Conservation (phyloP, 2,329 filamentous ascomycete genomes). For the Talaromyces sp. region DNA sequence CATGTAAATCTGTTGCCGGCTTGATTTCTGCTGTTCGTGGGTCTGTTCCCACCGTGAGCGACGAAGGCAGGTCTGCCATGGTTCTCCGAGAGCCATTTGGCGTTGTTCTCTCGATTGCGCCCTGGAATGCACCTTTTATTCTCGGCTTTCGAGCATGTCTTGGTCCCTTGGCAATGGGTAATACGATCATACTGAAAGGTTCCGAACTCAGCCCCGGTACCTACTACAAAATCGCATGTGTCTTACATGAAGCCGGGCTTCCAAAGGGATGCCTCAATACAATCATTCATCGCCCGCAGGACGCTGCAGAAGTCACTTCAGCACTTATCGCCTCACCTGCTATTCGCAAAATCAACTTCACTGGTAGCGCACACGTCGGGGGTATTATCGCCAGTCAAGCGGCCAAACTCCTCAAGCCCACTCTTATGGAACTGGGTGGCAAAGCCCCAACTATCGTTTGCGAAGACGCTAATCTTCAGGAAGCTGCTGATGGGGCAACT, state of each 20-base stretch:
- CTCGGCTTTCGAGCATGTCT: conserved; percentile 21
- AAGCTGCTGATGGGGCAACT: conserved; percentile 38
- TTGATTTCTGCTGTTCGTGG: conserved; percentile 17
- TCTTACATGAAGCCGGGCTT: conserved; percentile 40
- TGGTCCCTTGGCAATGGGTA: conserved; percentile 19
- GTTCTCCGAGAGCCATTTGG: conserved; percentile 6
- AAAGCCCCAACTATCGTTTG: conserved; percentile 44
- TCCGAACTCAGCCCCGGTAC: conserved; percentile 31
- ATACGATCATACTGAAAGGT: conserved; percentile 23
- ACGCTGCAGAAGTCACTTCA: conserved; percentile 33
- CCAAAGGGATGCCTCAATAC: conserved; percentile 41
- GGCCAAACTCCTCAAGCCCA: conserved; percentile 41
- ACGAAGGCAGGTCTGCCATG: conserved; percentile 28
- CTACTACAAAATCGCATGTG: conserved; percentile 29
- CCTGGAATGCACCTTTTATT: conserved; percentile 19
- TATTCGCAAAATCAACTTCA: conserved; percentile 44
- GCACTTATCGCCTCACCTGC: conserved; percentile 33
- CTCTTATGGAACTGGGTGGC: conserved; percentile 47
- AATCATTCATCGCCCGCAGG: conserved; percentile 28
- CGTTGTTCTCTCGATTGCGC: conserved; percentile 9
- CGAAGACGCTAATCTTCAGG: conserved; percentile 43
- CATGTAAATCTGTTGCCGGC: conserved; percentile 2
- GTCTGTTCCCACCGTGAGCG: conserved; percentile 23
- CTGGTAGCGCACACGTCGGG: conserved; percentile 41
- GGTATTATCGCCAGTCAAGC: conserved; percentile 36